These are phyloP conservation scores for Aspergillus fructus DNA, from an alignment of 2,329 filamentous ascomycete genomes.

Conservation along the genomic window DNA sequence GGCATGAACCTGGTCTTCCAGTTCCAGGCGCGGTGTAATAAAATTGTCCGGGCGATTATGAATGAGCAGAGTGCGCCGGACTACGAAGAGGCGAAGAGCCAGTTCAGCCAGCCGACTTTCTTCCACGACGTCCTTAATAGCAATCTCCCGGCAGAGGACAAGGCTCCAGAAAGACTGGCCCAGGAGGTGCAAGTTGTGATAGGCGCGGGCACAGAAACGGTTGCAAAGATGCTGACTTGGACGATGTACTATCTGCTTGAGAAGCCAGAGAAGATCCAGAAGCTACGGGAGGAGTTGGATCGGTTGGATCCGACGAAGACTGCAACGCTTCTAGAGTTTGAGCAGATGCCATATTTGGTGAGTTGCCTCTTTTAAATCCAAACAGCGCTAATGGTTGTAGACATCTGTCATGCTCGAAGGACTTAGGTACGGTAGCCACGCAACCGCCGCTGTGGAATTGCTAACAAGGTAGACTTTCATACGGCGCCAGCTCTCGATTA, in stretches of 20 bases:
- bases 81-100: conserved; percentile 4
- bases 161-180: conserved; percentile 30
- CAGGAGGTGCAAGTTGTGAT: conserved; percentile 32
- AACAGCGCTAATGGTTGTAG: neutral
- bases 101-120: conserved; percentile 21
- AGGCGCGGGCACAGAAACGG: conserved; percentile 27
- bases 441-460: neutral
- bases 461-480: conserved; percentile 12
- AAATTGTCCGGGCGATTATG: conserved; percentile 10
- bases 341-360: conserved; percentile 28
- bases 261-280: conserved; percentile 15
- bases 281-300: conserved; percentile 21
- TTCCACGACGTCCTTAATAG: conserved; percentile 33
- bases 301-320: conserved; percentile 11
- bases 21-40: conserved; percentile 16
- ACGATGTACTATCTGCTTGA: conserved; percentile 14
- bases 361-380: neutral
- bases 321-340: conserved; percentile 23
- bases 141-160: conserved; percentile 31
- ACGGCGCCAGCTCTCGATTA: conserved; percentile 28
- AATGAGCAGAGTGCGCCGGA: conserved; percentile 16
- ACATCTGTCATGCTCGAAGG: conserved; percentile 30
- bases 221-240: conserved; percentile 9
- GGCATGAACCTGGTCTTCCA: conserved; percentile 15
- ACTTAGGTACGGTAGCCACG: conserved; percentile 19